Evolutionary conservation across 345 rosid genomes (phyloP).

Genomic region (Citrus inodora): DNA sequence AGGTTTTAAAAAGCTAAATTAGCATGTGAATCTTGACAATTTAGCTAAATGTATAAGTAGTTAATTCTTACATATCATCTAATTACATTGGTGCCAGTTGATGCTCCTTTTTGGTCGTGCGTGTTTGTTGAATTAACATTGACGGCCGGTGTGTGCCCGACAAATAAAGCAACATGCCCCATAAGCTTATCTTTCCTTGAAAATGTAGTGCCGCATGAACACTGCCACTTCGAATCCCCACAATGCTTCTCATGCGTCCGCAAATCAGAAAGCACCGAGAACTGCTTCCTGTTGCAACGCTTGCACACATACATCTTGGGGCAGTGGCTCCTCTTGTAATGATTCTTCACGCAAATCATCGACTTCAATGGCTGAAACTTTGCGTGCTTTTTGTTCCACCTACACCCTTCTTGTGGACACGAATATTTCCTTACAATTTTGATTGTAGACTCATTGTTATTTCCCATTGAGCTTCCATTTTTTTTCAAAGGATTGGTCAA

Average conservation of each 20-base stretch:
- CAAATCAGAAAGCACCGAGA: constrained; percentile 83
- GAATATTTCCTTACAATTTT: constrained; percentile 52
- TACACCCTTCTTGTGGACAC: constrained; percentile 77
- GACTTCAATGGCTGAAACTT: constrained; percentile 92
- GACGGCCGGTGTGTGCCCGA: constrained; percentile 53
- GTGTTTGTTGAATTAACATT: constrained; percentile 1
- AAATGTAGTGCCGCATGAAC: constrained; percentile 86
- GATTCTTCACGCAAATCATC: constrained; percentile 82
- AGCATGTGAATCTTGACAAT: background rate
- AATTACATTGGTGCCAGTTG: constrained; percentile 17
- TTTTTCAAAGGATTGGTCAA: constrained; percentile 56
- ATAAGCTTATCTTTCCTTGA: constrained; percentile 84
- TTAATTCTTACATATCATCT: constrained; percentile 11
- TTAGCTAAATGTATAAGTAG: background rate
- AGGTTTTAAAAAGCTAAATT: background rate
- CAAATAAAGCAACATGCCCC: constrained; percentile 75
- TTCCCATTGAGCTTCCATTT: background rate
- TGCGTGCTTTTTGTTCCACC: constrained; percentile 80
- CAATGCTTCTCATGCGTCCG: constrained; percentile 96
- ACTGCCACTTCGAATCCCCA: constrained; percentile 71
- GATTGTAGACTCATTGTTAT: constrained; percentile 6
- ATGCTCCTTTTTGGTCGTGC: constrained; percentile 3
- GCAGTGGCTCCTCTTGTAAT: constrained; percentile 93
- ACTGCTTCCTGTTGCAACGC: constrained; percentile 71
- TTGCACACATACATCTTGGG: constrained; percentile 89